phyloP scores from a whole-genome alignment of 2,329 filamentous ascomycete genomes.

The Pseudocercospora crystallina region DNA sequence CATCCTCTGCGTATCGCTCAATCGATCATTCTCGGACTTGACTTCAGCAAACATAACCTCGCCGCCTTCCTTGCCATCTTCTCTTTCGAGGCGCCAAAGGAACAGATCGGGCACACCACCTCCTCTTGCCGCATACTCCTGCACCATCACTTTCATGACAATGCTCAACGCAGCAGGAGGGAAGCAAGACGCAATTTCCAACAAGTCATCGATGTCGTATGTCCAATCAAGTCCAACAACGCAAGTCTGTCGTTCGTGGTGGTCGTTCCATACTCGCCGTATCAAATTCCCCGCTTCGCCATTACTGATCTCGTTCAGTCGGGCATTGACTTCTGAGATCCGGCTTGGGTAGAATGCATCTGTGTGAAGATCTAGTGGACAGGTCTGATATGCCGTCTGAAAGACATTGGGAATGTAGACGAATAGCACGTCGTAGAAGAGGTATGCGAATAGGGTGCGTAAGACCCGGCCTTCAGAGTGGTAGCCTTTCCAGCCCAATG shows the following conservation, averaged over 20 bases:
- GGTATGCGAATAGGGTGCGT: conserved; percentile 76
- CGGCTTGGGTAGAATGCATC: conserved; percentile 86
- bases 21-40: conserved; percentile 72
- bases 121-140: conserved; percentile 85
- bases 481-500: conserved; percentile 87
- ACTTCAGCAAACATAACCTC: conserved; percentile 47
- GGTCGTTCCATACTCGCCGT: conserved; percentile 63
- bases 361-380: conserved; percentile 86
- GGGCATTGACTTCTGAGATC: conserved; percentile 84
- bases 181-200: conserved; percentile 78
- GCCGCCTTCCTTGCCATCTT: conserved; percentile 22
- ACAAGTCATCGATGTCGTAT: conserved; percentile 73
- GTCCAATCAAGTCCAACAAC: conserved; percentile 92
- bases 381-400: conserved; percentile 92
- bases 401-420: conserved; percentile 95
- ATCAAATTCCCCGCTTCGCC: conserved; percentile 70
- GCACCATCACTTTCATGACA: conserved; percentile 89
- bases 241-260: conserved; percentile 72
- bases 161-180: conserved; percentile 75
- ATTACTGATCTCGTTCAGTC: conserved; percentile 83
- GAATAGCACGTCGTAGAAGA: conserved; percentile 93
- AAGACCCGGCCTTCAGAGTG: conserved; percentile 90
- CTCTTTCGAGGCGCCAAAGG: conserved; percentile 65
- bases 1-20: conserved; percentile 92
- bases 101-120: conserved; percentile 91